Percentiles rank a stretch among this genome's conserved stretches.
phyloP scores from a whole-genome alignment of 805 yeast genomes.

The Wickerhamiella azyma region DNA sequence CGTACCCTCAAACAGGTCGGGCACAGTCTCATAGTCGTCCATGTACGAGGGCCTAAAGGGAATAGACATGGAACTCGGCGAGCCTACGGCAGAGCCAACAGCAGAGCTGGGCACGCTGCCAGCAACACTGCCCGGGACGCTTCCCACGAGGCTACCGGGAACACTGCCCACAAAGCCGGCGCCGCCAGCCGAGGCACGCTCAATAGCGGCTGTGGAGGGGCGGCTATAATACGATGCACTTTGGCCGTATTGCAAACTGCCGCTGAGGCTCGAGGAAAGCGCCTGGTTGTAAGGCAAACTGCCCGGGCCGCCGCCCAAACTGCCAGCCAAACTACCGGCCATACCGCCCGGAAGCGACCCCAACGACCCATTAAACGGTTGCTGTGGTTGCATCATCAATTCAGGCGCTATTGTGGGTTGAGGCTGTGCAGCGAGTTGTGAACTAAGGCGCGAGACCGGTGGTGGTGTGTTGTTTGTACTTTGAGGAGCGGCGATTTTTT shows the following conservation, averaged over 20 bases:
- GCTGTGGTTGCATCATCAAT: background rate
- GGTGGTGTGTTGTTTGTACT: background rate
- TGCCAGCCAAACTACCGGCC: too few relatives aligned
- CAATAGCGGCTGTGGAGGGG: constrained; percentile 6
- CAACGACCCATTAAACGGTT: background rate
- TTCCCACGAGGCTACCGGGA: background rate
- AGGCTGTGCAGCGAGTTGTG: background rate
- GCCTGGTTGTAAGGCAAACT: background rate
- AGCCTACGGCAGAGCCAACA: background rate
- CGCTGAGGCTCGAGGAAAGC: background rate
- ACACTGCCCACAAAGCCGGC: too few relatives aligned
- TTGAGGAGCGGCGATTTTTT: constrained; percentile 2
- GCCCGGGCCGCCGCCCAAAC: too few relatives aligned
- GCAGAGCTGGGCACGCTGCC: constrained; percentile 2
- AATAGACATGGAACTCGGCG: background rate
- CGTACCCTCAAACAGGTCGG: background rate
- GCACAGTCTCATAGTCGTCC: constrained; percentile 6
- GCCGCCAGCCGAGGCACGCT: constrained; percentile 3
- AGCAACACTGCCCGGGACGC: constrained; percentile 1
- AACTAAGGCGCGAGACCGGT: constrained; percentile 1
- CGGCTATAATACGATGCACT: background rate
- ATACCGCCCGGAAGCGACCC: background rate
- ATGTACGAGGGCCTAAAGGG: constrained; percentile 3
- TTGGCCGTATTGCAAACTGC: background rate
- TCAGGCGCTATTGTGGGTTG: background rate